Evolutionary conservation across 352 stramenopile species (phyloP), one percentile per base, ranked within the genome.

Genomic region (Phytophthora europaea): DNA sequence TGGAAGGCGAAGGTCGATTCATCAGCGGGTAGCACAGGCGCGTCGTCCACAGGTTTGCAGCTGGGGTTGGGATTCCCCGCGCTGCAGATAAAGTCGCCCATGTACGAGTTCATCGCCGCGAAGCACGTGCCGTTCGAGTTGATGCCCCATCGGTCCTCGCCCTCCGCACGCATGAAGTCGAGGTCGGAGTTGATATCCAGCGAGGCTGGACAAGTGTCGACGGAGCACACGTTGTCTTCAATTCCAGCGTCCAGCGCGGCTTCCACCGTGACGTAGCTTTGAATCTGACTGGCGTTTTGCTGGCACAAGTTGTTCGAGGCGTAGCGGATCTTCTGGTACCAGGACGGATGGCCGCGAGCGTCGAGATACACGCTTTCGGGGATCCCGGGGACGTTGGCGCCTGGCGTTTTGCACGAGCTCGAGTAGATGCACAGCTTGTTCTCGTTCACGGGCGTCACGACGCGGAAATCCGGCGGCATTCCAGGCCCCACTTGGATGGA

Each of bases 281-380:
- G 76, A 6, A 53, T 34, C 28, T 81, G 45, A 28, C 40, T 80
- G 8, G 33, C 20, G 22, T 91, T 77, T 34, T 54, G 56, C 10
- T 38, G 34, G 43, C 86, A 93, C 15, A 82, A 86, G 43, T 88
- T 87, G 67, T 93, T 93, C 15, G 81, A 54, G 10, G 77, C 76
- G 67, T 93, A 93, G 28, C 84, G 79, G 15, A 93, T 55, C 0
- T 79, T 66, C 52, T 93, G 83, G 50, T 93, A 93, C 86, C 86
- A 93, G 3, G 79, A 84, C 40, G 74, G 70, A 57, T 93, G 80
- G 9, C 75, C 74, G 10, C 84, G 81, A 28, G 79, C 73, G 28
- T 26, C 54, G 33, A 79, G 47, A 65, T 90, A 93, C 10, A 78
- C 65, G 13, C 61, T 77, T 23, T 77, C 48, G 12, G 85, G 83